Evolutionary conservation across 768 basidiomycete genomes (phyloP).

Genomic region (Chalciporus sphaerocephalus): DNA sequence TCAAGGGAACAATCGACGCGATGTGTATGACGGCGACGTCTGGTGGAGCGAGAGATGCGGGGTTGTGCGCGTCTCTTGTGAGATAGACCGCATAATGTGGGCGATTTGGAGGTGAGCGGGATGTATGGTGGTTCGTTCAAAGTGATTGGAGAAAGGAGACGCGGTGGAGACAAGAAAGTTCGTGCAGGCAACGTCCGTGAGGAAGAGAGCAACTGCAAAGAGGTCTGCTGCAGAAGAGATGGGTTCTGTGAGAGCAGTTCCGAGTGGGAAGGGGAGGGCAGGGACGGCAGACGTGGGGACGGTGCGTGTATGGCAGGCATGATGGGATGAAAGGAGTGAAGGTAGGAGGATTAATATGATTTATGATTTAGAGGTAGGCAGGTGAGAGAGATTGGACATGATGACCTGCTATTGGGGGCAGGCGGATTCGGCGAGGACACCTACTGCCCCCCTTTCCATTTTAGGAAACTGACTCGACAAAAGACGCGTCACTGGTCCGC

Average conservation of each 20-base stretch:
- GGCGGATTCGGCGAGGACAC: conserved; percentile 23
- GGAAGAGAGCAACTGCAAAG: neutral
- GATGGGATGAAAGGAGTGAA: conserved; percentile 23
- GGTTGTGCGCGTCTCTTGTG: conserved; percentile 36
- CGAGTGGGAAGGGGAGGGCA: conserved; percentile 7
- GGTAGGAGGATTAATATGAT: conserved; percentile 16
- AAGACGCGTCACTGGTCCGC: neutral
- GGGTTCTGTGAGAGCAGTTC: neutral
- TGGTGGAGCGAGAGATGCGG: conserved; percentile 36
- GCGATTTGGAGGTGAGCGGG: conserved; percentile 33
- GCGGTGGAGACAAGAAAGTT: conserved; percentile 26
- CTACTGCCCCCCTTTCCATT: conserved; percentile 13
- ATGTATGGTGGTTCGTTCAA: conserved; percentile 28
- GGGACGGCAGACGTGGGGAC: conserved; percentile 32
- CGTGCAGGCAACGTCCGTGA: conserved; percentile 18
- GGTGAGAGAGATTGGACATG: conserved; percentile 20
- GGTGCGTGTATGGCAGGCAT: conserved; percentile 45
- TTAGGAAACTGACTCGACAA: conserved; percentile 27
- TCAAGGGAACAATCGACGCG: conserved; percentile 40
- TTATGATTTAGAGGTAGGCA: conserved; percentile 27
- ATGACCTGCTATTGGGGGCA: conserved; percentile 10
- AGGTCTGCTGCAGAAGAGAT: neutral
- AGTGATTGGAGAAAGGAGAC: conserved; percentile 37
- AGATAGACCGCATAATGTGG: conserved; percentile 35
- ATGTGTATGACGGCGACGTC: conserved; percentile 40